phyloP scores from a whole-genome alignment of 192 early-diverging fungal genomes.

The Chytriomyces sp. region DNA sequence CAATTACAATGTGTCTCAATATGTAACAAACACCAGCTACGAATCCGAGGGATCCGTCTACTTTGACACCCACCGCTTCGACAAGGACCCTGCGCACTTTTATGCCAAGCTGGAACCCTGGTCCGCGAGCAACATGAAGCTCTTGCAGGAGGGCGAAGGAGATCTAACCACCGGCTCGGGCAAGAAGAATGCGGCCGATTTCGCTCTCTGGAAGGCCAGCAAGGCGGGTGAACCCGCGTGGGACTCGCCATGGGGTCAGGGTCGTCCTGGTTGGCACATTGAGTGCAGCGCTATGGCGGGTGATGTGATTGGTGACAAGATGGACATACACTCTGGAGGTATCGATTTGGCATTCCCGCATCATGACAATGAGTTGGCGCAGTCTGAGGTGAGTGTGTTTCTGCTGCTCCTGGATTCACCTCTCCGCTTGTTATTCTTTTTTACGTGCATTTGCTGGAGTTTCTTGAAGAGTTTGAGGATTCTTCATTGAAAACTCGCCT shows the following conservation, averaged over 20 bases:
- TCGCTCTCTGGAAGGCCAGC: conserved; percentile 94
- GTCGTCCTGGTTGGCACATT: conserved; percentile 99
- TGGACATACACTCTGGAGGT: conserved; percentile 97
- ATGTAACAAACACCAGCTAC: conserved; percentile 54
- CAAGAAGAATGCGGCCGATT: conserved; percentile 78
- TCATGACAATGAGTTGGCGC: conserved; percentile 98
- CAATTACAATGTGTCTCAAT: background rate
- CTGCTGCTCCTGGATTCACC: background rate
- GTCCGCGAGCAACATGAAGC: conserved; percentile 76
- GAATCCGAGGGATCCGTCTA: conserved; percentile 90
- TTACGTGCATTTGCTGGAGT: background rate
- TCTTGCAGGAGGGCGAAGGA: conserved; percentile 92
- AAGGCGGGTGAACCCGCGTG: conserved; percentile 94
- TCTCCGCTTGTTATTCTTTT: background rate
- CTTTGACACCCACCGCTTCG: conserved; percentile 88
- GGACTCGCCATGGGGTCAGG: conserved; percentile 89
- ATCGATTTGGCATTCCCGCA: conserved; percentile 97
- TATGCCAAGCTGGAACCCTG: conserved; percentile 95
- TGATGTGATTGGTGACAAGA: conserved; percentile 79
- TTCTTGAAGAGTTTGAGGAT: no score
- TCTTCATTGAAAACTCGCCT: no score
- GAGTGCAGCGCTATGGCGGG: conserved; percentile 99
- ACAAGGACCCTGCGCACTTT: conserved; percentile 77
- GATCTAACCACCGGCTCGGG: conserved; percentile 65
- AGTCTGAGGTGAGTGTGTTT: conserved; percentile 68